Percentiles rank a stretch among this genome's conserved stretches.
These are phyloP conservation scores for Tricholoma sp. DNA, from an alignment of 768 basidiomycete species.

Conservation along the genomic window DNA sequence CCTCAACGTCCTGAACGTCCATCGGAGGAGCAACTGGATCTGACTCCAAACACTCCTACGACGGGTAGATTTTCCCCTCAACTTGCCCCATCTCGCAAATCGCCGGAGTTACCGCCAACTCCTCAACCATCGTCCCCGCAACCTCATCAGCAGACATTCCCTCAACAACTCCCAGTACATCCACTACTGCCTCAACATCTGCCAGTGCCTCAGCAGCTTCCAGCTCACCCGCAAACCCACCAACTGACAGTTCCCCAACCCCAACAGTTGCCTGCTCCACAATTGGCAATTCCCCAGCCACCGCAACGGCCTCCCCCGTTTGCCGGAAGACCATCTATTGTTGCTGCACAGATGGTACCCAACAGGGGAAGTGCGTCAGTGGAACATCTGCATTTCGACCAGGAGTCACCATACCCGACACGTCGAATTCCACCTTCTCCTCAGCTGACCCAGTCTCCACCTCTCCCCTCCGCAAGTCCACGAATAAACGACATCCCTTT, in stretches of 20 bases:
- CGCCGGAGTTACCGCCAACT: slow-evolving; percentile 20
- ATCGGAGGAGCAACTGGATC: slow-evolving; percentile 31
- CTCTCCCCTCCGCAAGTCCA: slow-evolving; percentile 23
- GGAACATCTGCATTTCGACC: slow-evolving; percentile 63
- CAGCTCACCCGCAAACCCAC: no score
- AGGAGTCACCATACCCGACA: slow-evolving; percentile 65
- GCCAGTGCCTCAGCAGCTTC: no score
- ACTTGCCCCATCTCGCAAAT: slow-evolving; percentile 13
- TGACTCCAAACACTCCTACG: slow-evolving; percentile 27
- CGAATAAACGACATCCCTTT: slow-evolving; percentile 6
- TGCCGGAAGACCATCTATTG: slow-evolving; percentile 26
- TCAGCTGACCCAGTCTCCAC: slow-evolving; percentile 19
- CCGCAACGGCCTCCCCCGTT: slow-evolving; percentile 8
- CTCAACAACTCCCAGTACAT: no score
- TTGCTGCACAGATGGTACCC: slow-evolving; percentile 37
- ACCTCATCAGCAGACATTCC: no score
- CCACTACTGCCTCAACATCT: no score
- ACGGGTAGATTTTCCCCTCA: slow-evolving; percentile 24
- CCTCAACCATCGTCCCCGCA: not conserved
- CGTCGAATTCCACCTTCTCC: slow-evolving; percentile 25
- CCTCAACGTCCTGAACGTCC: slow-evolving; percentile 30
- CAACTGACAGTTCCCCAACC: slow-evolving; percentile 13
- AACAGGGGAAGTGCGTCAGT: slow-evolving; percentile 24
- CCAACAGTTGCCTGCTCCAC: slow-evolving; percentile 11
- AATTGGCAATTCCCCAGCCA: slow-evolving; percentile 13